Conservation (phyloP, 2,329 filamentous ascomycete species). For the Nothophaeocryptopus gaeumannii region DNA sequence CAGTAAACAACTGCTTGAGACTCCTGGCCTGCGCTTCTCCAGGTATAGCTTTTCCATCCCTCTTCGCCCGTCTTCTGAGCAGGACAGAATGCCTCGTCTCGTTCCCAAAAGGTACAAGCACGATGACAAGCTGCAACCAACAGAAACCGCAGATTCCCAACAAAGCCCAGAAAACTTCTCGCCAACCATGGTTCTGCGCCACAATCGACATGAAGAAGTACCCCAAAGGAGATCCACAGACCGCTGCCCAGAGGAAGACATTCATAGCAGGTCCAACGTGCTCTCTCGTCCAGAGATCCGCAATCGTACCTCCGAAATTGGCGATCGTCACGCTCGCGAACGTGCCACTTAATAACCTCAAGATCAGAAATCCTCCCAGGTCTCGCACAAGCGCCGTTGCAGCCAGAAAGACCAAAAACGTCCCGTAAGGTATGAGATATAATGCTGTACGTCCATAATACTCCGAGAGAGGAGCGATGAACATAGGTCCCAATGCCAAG, state of each 20-base stretch:
- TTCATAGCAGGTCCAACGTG: constrained; percentile 43
- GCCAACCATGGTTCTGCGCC: constrained; percentile 44
- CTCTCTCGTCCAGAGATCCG: constrained; percentile 48
- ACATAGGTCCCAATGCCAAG: constrained; percentile 46
- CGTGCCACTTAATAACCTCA: constrained; percentile 45
- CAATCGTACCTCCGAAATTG: constrained; percentile 51
- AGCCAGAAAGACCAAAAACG: constrained; percentile 44
- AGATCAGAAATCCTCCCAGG: constrained; percentile 40
- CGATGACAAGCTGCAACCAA: constrained; percentile 44
- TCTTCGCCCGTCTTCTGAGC: constrained; percentile 32
- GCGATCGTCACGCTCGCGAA: constrained; percentile 50
- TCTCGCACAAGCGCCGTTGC: constrained; percentile 44
- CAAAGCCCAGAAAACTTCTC: constrained; percentile 47
- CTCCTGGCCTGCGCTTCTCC: constrained; percentile 40
- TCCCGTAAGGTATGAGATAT: constrained; percentile 43
- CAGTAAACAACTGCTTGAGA: constrained; percentile 40
- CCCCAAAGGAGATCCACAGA: constrained; percentile 45
- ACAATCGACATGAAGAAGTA: constrained; percentile 49
- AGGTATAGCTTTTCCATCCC: constrained; percentile 35
- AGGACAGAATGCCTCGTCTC: constrained; percentile 49
- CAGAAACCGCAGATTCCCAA: constrained; percentile 45
- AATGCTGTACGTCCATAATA: constrained; percentile 45
- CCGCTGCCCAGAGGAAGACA: constrained; percentile 50
- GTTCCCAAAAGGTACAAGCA: constrained; percentile 36
- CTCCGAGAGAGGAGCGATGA: constrained; percentile 46